These are phyloP conservation scores for Paralagenidium karlingii DNA, from an alignment of 352 stramenopile genomes.

Conservation along the genomic window DNA sequence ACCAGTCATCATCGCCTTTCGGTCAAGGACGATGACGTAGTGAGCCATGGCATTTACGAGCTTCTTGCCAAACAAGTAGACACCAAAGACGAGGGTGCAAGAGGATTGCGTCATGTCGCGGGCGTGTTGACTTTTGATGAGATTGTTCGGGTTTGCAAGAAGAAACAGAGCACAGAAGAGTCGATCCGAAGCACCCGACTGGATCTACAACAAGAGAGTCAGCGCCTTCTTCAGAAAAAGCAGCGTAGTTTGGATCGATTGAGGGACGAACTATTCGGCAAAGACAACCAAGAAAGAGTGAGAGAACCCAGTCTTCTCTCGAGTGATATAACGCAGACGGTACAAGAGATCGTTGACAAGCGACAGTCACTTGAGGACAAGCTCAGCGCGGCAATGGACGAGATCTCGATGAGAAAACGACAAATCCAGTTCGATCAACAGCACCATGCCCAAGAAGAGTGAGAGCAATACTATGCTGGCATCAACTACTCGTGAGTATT, in stretches of 20 bases:
- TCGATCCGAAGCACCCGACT: slow-evolving; percentile 1
- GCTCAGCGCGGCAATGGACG: no score
- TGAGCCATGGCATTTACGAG: slow-evolving; percentile 7
- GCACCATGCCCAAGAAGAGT: no score
- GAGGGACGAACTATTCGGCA: slow-evolving; percentile 11
- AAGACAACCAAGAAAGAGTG: slow-evolving; percentile 8
- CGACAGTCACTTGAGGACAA: no score
- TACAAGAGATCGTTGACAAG: slow-evolving; percentile 3
- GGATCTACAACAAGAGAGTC: slow-evolving; percentile 8
- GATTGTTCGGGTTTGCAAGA: slow-evolving; percentile 9
- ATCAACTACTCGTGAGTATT: no score
- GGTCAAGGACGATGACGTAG: slow-evolving; percentile 8
- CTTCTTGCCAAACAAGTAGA: slow-evolving; percentile 1
- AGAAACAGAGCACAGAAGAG: slow-evolving; percentile 4
- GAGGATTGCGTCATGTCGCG: not conserved
- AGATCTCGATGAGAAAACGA: no score
- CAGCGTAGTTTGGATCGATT: slow-evolving; percentile 6
- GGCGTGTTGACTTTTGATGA: slow-evolving; percentile 14
- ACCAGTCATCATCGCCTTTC: slow-evolving; percentile 7
- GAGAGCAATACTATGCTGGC: no score
- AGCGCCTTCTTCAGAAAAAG: slow-evolving; percentile 9
- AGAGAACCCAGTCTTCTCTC: slow-evolving; percentile 11
- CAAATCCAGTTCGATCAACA: no score
- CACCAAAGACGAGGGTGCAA: not conserved
- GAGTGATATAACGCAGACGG: not conserved